Conservation (phyloP, 2,329 filamentous ascomycete genomes). For the Cercospora sojina region DNA sequence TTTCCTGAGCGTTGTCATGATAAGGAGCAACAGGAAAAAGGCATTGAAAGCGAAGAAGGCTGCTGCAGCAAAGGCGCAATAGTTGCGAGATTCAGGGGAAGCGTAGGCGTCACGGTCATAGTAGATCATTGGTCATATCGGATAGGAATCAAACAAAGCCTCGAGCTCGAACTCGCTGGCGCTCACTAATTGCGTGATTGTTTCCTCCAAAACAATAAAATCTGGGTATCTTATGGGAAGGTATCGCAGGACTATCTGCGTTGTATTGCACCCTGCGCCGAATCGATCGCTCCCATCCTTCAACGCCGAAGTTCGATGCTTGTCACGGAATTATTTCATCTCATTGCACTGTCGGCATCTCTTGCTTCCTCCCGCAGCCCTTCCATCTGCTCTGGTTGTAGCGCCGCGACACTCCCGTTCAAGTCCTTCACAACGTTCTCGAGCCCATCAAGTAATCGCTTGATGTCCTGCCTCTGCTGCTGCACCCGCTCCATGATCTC, state of each 20-base stretch:
- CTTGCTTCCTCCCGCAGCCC: constrained; percentile 33
- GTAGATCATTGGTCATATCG: not conserved
- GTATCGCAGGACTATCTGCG: not conserved
- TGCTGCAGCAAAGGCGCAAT: constrained; percentile 11
- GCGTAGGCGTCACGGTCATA: constrained; percentile 7
- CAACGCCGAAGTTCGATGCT: not conserved
- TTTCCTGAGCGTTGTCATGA: constrained; percentile 97
- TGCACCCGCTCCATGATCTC: constrained; percentile 53
- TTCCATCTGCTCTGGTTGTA: constrained; percentile 38
- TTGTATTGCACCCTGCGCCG: not conserved
- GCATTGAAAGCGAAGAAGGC: constrained; percentile 82
- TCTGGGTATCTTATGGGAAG: constrained; percentile 9
- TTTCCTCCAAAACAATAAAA: not conserved
- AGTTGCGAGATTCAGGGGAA: constrained; percentile 1
- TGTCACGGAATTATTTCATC: constrained; percentile 24
- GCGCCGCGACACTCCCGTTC: constrained; percentile 49
- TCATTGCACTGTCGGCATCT: constrained; percentile 30
- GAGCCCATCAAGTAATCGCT: constrained; percentile 53
- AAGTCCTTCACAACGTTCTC: constrained; percentile 59
- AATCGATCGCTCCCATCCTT: not conserved
- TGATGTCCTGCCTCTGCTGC: constrained; percentile 58
- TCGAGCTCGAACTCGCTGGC: not conserved
- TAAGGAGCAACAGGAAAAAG: constrained; percentile 97
- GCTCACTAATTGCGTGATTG: not conserved
- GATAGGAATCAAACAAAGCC: not conserved